Evolutionary conservation across 2,329 filamentous ascomycete species (phyloP).

Genomic region (Coleophoma eucalyptorum): DNA sequence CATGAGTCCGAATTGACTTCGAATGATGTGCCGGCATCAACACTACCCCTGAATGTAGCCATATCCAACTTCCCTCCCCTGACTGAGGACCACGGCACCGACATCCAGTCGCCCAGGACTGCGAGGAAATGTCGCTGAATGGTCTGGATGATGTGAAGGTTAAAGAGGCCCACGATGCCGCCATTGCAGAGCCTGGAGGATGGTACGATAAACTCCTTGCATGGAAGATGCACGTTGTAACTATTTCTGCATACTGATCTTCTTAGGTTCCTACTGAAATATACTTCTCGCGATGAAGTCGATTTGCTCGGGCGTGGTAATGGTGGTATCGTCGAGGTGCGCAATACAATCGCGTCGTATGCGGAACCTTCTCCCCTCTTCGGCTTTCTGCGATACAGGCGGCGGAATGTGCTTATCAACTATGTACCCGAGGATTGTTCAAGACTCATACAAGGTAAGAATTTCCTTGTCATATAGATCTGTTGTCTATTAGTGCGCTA

Average conservation of each 20-base stretch:
- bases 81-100: slow-evolving; percentile 7
- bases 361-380: slow-evolving; percentile 85
- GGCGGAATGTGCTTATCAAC: slow-evolving; percentile 87
- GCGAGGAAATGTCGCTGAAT: slow-evolving; percentile 81
- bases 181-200: slow-evolving; percentile 80
- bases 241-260: slow-evolving; percentile 10
- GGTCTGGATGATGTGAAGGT: slow-evolving; percentile 80
- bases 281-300: slow-evolving; percentile 83
- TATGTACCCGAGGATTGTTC: slow-evolving; percentile 90
- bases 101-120: slow-evolving; percentile 6
- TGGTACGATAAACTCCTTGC: slow-evolving; percentile 55
- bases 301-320: slow-evolving; percentile 72
- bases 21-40: slow-evolving; percentile 21
- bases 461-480: slow-evolving; percentile 15
- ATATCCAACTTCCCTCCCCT: slow-evolving; percentile 10
- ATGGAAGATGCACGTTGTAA: neutral
- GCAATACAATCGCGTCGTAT: slow-evolving; percentile 72
- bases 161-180: slow-evolving; percentile 79
- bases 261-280: slow-evolving; percentile 88
- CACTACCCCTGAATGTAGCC: slow-evolving; percentile 21
- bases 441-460: slow-evolving; percentile 82
- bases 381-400: slow-evolving; percentile 84
- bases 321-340: slow-evolving; percentile 80
- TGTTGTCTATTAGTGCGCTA: slow-evolving; percentile 8
- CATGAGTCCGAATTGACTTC: slow-evolving; percentile 1